Conservation (phyloP, 73 alveolate genomes). For the Paramecium caudatum region DNA sequence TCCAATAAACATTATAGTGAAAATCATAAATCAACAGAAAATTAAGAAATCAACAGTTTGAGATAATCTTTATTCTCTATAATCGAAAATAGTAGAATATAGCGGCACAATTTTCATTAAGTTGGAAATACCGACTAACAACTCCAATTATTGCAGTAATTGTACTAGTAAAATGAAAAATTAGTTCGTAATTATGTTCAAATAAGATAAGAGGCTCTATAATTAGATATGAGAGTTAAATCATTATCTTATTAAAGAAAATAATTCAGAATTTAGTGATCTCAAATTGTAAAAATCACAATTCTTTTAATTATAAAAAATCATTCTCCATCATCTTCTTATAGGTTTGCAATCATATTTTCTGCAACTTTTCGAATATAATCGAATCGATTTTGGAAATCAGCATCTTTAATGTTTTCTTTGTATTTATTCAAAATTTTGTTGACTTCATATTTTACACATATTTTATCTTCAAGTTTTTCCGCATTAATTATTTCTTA, state of each 20-base stretch:
- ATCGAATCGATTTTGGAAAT: neutral
- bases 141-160: conserved; percentile 1
- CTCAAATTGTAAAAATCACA: conserved; percentile 10
- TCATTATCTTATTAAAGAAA: conserved; percentile 18
- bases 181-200: conserved; percentile 17
- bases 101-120: conserved; percentile 17
- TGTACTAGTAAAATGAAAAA: conserved; percentile 43
- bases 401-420: neutral
- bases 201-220: conserved; percentile 45
- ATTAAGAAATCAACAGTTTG: neutral
- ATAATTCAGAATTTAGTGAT: conserved; percentile 44
- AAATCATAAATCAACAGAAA: neutral
- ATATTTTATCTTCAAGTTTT: neutral
- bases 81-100: conserved; percentile 20
- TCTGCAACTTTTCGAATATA: neutral
- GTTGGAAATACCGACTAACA: conserved; percentile 33
- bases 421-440: neutral
- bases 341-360: too few species aligned
- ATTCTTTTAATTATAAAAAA: neutral
- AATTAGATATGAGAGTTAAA: conserved; percentile 46
- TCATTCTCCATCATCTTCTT: conserved; percentile 1
- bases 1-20: neutral
- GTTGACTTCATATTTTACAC: neutral
- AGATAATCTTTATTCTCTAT: neutral
- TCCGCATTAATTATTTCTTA: conserved; percentile 19